A percentile compares a stretch with the other conserved stretches of the same genome.
These are phyloP conservation scores for thale cress (Arabidopsis thaliana) DNA, from an alignment of 345 rosid genomes.

Conservation along the genomic window DNA sequence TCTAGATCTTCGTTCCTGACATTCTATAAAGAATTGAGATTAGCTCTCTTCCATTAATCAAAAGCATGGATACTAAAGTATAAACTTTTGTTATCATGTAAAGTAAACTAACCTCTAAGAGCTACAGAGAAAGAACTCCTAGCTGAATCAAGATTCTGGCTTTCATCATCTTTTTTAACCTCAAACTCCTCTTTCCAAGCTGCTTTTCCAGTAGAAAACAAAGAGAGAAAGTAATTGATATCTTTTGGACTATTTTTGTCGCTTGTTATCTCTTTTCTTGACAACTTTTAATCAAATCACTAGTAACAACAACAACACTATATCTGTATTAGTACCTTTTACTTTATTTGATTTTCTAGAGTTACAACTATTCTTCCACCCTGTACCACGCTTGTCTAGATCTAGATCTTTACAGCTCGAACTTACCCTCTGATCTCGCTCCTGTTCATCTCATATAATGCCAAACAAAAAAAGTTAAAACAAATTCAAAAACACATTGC, in stretches of 20 bases:
- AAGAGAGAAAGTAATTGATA: conserved; percentile 34
- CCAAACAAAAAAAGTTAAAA: background rate
- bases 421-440: conserved; percentile 56
- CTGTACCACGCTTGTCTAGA: conserved; percentile 66
- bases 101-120: conserved; percentile 62
- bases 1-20: conserved; percentile 82
- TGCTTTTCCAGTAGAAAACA: conserved; percentile 44
- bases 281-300: conserved; percentile 13
- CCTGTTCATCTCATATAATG: conserved; percentile 63
- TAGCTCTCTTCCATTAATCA: background rate
- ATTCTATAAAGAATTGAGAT: conserved; percentile 52
- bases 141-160: conserved; percentile 64
- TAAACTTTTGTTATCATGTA: background rate
- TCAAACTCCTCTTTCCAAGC: conserved; percentile 61
- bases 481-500: background rate
- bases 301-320: conserved; percentile 14
- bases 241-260: conserved; percentile 32
- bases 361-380: conserved; percentile 57
- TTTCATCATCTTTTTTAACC: conserved; percentile 53
- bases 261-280: conserved; percentile 25
- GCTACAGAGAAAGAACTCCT: conserved; percentile 89
- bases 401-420: conserved; percentile 74
- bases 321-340: conserved; percentile 51
- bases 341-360: conserved; percentile 61
- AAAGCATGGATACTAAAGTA: background rate